These are phyloP conservation scores for Psilocybe mexicana DNA, from an alignment of 1,284 basidiomycete species.

Conservation along the genomic window DNA sequence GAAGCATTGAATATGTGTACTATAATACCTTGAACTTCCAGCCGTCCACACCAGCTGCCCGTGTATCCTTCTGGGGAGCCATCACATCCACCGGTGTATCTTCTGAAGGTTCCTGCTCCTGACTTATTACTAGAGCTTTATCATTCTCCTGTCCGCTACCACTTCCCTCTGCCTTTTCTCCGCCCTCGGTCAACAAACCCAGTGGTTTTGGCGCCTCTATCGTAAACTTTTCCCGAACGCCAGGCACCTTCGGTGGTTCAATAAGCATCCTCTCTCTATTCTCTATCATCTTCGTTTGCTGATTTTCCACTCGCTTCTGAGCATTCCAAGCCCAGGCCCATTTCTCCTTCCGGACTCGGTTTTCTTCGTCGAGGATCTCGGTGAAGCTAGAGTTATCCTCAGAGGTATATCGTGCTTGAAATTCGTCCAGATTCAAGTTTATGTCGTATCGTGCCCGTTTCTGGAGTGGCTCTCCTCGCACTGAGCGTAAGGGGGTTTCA, in stretches of 20 bases:
- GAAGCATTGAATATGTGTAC: conserved; percentile 1
- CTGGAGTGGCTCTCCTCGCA: conserved; percentile 34
- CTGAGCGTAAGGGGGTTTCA: conserved; percentile 62
- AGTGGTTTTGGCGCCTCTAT: conserved; percentile 59
- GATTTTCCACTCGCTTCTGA: conserved; percentile 73
- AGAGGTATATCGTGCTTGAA: conserved; percentile 89
- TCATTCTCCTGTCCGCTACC: conserved; percentile 29
- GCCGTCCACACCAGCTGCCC: conserved; percentile 70
- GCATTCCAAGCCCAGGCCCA: conserved; percentile 93
- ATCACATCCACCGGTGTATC: conserved; percentile 57
- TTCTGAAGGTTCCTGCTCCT: conserved; percentile 28
- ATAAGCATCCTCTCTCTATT: conserved; percentile 65
- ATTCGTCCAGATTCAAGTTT: conserved; percentile 73
- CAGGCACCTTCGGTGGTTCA: conserved; percentile 61
- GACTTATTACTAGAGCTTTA: conserved; percentile 29
- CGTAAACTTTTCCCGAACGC: conserved; percentile 64
- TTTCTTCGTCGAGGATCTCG: conserved; percentile 87
- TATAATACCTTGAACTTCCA: conserved; percentile 84
- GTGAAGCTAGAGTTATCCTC: conserved; percentile 96
- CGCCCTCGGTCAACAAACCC: conserved; percentile 54
- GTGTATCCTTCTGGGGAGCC: conserved; percentile 73
- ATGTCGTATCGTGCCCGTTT: conserved; percentile 64
- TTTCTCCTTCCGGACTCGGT: conserved; percentile 72
- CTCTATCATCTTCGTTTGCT: conserved; percentile 62
- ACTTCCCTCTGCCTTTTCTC: conserved; percentile 15